A percentile compares a stretch with the other conserved stretches of the same genome.
phyloP scores from a whole-genome alignment of 139 green algal species.

The Micractinium sp. region DNA sequence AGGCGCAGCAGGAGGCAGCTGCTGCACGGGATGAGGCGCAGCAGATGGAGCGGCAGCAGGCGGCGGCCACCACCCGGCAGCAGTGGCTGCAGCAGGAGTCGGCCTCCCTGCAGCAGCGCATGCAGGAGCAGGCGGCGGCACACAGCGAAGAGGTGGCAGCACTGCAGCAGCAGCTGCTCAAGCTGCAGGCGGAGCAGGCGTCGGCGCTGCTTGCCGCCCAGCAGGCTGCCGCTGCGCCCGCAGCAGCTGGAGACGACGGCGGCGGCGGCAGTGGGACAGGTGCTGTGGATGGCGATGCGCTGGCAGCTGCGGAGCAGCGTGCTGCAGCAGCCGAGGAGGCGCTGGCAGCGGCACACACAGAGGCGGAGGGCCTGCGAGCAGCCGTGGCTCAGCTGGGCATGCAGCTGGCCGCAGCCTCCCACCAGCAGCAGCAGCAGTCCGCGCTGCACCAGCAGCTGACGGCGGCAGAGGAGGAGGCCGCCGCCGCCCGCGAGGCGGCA shows the following conservation, averaged over 20 bases:
- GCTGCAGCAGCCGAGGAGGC: conserved; percentile 8
- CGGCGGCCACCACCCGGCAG: background rate
- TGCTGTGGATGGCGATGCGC: no score
- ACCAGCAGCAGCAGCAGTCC: conserved; percentile 14
- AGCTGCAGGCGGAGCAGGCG: conserved; percentile 32
- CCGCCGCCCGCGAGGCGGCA: background rate
- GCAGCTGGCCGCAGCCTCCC: background rate
- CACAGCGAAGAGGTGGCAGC: background rate
- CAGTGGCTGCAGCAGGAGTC: conserved; percentile 30
- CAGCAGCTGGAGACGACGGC: conserved; percentile 13
- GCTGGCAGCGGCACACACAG: background rate
- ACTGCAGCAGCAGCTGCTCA: conserved; percentile 22
- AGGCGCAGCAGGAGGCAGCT: conserved; percentile 24
- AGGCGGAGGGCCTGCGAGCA: background rate
- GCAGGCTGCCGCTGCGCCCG: background rate
- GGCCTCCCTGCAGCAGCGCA: conserved; percentile 7
- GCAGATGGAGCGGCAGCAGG: background rate
- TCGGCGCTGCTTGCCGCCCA: background rate
- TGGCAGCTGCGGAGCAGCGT: background rate
- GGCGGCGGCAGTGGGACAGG: background rate
- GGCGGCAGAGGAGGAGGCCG: conserved; percentile 29
- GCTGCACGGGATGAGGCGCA: background rate
- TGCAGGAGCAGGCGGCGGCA: conserved; percentile 30
- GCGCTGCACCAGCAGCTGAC: conserved; percentile 29
- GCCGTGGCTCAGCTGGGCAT: conserved; percentile 1